phyloP scores from a whole-genome alignment of 2,329 filamentous ascomycete genomes.

The Fusarium nodosum region DNA sequence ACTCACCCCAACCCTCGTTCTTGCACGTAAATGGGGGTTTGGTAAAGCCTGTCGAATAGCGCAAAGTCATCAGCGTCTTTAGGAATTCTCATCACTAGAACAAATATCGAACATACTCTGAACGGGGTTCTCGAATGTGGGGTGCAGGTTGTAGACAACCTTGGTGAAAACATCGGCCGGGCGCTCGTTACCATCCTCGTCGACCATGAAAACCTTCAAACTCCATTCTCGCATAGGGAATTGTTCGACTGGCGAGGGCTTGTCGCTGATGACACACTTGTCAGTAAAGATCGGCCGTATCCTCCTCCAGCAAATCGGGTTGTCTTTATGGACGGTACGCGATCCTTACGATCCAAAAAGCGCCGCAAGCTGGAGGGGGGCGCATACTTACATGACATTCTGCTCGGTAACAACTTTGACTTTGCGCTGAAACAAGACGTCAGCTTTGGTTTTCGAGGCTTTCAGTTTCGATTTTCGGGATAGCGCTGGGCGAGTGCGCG shows the following conservation, averaged over 20 bases:
- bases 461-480: conserved; percentile 22
- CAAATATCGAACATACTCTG: conserved; percentile 74
- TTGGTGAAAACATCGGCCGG: conserved; percentile 90
- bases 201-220: conserved; percentile 85
- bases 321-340: neutral
- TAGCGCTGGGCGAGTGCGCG: conserved; percentile 30
- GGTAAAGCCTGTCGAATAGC: conserved; percentile 73
- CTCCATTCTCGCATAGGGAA: conserved; percentile 96
- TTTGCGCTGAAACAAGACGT: conserved; percentile 74
- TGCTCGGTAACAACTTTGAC: conserved; percentile 96
- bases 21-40: conserved; percentile 88
- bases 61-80: conserved; percentile 33
- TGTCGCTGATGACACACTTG: conserved; percentile 62
- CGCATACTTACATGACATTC: conserved; percentile 79
- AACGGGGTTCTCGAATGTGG: conserved; percentile 87
- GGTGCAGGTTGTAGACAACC: conserved; percentile 92
- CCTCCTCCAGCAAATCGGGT: neutral
- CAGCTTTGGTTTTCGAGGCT: conserved; percentile 41
- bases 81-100: neutral
- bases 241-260: conserved; percentile 84
- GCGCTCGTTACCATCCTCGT: conserved; percentile 87
- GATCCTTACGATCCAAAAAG: neutral
- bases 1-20: conserved; percentile 99
- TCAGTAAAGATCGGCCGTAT: conserved; percentile 14
- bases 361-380: conserved; percentile 11